Evolutionary conservation across 179 eudicot species (phyloP).

Genomic region (Spinacia oleracea): DNA sequence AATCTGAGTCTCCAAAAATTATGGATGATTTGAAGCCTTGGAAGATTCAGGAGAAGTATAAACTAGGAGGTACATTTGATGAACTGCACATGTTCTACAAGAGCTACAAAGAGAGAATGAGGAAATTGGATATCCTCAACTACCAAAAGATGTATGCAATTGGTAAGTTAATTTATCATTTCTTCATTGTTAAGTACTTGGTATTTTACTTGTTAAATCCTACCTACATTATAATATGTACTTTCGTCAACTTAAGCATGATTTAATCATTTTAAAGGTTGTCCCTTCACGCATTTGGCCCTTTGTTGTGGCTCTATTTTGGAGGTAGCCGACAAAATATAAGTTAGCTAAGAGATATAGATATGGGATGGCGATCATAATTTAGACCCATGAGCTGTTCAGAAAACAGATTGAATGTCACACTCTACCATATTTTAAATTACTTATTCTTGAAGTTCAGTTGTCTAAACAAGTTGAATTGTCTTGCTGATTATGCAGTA

Average conservation of each 20-base stretch:
- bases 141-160: constrained; percentile 99
- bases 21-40: constrained; percentile 83
- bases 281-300: background rate
- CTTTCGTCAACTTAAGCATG: constrained; percentile 10
- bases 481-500: constrained; percentile 1
- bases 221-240: background rate
- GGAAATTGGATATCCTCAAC: constrained; percentile 88
- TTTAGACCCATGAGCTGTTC: constrained; percentile 9
- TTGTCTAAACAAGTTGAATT: constrained; percentile 13
- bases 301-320: background rate
- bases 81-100: constrained; percentile 87
- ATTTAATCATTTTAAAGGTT: background rate
- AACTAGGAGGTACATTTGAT: constrained; percentile 47
- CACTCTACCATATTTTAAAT: constrained; percentile 23
- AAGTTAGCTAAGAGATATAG: background rate
- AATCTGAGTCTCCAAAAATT: constrained; percentile 78
- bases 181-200: background rate
- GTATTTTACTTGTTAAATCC: constrained; percentile 12
- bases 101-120: constrained; percentile 85
- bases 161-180: constrained; percentile 42
- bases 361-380: constrained; percentile 15
- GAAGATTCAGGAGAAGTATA: constrained; percentile 80
- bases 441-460: constrained; percentile 26
- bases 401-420: constrained; percentile 27
- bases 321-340: background rate